phyloP scores from a whole-genome alignment of 2,329 filamentous ascomycete species.

The Madurella fahalii region DNA sequence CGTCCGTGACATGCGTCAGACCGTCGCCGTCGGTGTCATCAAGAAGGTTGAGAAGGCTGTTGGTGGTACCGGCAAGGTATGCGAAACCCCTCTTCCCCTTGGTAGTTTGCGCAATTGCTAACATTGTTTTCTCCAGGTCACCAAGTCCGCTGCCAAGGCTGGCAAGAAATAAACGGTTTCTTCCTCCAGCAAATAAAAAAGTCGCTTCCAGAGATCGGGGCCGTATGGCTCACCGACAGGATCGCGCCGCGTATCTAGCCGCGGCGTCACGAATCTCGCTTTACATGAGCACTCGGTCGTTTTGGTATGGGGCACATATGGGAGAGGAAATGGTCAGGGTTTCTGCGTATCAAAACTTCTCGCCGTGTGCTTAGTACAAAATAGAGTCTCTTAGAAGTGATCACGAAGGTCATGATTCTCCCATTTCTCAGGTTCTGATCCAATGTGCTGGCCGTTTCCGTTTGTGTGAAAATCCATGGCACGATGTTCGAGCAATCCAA shows the following conservation, averaged over 20 bases:
- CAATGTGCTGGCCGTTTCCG: not conserved
- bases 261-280: slow-evolving; percentile 26
- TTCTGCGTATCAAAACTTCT: slow-evolving; percentile 33
- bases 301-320: slow-evolving; percentile 30
- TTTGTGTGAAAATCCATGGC: too few species aligned
- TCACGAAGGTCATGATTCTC: slow-evolving; percentile 26
- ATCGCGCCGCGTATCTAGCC: slow-evolving; percentile 22
- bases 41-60: slow-evolving; percentile 72
- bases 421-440: not conserved
- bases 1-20: slow-evolving; percentile 96
- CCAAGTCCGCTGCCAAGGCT: slow-evolving; percentile 70
- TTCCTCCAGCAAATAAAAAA: slow-evolving; percentile 19
- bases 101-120: not conserved
- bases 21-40: slow-evolving; percentile 92
- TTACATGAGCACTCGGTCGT: slow-evolving; percentile 29
- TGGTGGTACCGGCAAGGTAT: slow-evolving; percentile 55
- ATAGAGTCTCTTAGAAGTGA: slow-evolving; percentile 35
- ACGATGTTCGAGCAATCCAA: too few species aligned
- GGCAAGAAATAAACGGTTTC: slow-evolving; percentile 62
- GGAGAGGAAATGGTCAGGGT: slow-evolving; percentile 30
- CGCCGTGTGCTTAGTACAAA: slow-evolving; percentile 33
- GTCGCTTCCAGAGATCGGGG: slow-evolving; percentile 17
- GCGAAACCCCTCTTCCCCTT: slow-evolving; percentile 3
- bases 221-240: slow-evolving; percentile 19
- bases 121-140: slow-evolving; percentile 36